A percentile compares a stretch with the other conserved stretches of the same genome.
Conservation (phyloP, 2,329 filamentous ascomycete species). For the Diaporthe citrichinensis region DNA sequence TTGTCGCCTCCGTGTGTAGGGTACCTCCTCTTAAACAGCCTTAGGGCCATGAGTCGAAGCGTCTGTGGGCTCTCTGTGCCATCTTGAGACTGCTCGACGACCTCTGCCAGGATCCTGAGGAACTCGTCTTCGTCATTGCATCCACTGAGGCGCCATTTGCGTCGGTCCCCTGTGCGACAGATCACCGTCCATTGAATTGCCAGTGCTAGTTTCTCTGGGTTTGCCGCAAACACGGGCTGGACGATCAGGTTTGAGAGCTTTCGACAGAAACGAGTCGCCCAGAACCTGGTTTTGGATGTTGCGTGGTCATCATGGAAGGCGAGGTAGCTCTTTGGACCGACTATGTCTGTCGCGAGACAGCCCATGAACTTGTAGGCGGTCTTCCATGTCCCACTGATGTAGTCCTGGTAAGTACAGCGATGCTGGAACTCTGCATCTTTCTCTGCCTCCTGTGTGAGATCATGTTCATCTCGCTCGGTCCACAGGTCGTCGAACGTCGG, state of each 20-base stretch:
- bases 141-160: background rate
- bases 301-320: background rate
- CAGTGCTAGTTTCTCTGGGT: background rate
- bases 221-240: background rate
- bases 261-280: background rate
- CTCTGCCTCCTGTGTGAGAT: background rate
- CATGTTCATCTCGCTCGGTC: background rate
- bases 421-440: background rate
- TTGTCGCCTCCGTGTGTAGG: background rate
- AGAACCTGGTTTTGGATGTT: background rate
- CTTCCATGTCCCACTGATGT: background rate
- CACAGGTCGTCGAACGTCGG: background rate
- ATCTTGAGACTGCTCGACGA: background rate
- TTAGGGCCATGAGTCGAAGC: background rate
- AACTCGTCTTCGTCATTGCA: background rate
- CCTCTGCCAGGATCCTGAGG: background rate
- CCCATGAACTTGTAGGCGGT: background rate
- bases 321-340: background rate
- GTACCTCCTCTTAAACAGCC: background rate
- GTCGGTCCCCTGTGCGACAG: slow-evolving; percentile 1
- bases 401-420: background rate
- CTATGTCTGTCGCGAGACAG: background rate
- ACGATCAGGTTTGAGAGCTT: background rate
- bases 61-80: background rate
- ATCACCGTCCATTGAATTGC: slow-evolving; percentile 7